phyloP scores from a whole-genome alignment of 1,284 basidiomycete genomes.

The Anthracocystis walkeri region DNA sequence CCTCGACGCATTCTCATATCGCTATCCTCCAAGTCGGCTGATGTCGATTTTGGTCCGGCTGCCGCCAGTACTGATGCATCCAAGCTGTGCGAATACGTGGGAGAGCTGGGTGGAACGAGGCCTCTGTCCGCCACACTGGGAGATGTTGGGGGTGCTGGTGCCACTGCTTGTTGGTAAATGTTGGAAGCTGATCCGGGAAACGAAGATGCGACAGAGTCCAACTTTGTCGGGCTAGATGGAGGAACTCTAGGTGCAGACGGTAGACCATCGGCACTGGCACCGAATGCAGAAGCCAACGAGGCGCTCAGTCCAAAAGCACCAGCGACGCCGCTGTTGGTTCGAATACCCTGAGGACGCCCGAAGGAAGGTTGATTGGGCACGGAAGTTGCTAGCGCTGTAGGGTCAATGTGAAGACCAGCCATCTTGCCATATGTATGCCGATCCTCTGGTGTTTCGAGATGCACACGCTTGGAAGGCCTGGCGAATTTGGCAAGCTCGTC shows the following conservation, averaged over 20 bases:
- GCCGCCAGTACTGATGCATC: neutral
- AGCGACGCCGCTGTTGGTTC: conserved; percentile 35
- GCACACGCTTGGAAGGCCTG: conserved; percentile 33
- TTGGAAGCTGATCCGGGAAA: conserved; percentile 18
- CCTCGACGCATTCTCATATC: conserved; percentile 37
- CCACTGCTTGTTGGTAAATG: conserved; percentile 40
- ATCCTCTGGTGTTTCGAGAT: conserved; percentile 45
- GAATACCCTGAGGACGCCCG: conserved; percentile 5
- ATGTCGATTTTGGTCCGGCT: conserved; percentile 3
- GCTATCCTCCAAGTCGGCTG: conserved; percentile 29
- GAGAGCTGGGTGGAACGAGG: conserved; percentile 20
- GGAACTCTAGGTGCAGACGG: conserved; percentile 36
- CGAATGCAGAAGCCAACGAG: conserved; percentile 19
- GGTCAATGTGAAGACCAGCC: conserved; percentile 45
- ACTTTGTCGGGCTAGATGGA: conserved; percentile 47
- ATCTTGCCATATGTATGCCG: conserved; percentile 44
- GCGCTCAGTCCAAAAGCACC: conserved; percentile 42
- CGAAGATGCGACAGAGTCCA: conserved; percentile 4
- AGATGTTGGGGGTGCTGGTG: conserved; percentile 44
- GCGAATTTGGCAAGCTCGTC: conserved; percentile 46
- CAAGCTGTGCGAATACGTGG: conserved; percentile 16
- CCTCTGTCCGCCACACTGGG: conserved; percentile 19
- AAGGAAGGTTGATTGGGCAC: conserved; percentile 12
- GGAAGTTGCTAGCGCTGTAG: conserved; percentile 6
- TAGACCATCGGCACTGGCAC: conserved; percentile 5